These are phyloP conservation scores for Conoideocrella luteorostrata DNA, from an alignment of 2,329 filamentous ascomycete genomes.

Conservation along the genomic window DNA sequence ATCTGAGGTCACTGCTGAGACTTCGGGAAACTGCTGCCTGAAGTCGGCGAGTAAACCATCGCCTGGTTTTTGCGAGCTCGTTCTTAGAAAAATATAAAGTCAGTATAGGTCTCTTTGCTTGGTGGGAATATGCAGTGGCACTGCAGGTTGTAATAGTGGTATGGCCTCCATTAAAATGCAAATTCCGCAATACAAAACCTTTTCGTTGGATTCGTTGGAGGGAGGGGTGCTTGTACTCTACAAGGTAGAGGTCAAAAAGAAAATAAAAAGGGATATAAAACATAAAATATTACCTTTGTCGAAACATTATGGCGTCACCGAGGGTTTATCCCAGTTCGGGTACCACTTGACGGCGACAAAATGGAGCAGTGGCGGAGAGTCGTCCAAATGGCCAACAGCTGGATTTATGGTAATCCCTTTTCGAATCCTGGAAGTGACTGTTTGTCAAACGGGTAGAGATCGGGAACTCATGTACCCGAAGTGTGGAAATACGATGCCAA, in stretches of 20 bases:
- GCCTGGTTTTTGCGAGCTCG: conserved; percentile 73
- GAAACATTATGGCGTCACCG: conserved; percentile 13
- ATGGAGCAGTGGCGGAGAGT: not conserved
- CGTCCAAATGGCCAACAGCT: not conserved
- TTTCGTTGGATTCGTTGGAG: no score
- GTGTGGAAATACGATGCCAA: not conserved
- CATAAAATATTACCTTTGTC: conserved; percentile 13
- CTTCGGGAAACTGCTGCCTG: conserved; percentile 73
- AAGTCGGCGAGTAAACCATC: conserved; percentile 78
- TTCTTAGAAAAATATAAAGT: conserved; percentile 36
- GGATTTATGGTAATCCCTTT: not conserved
- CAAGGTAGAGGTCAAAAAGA: not conserved
- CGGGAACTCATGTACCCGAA: not conserved
- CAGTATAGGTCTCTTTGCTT: not conserved
- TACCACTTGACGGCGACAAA: not conserved
- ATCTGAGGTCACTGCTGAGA: conserved; percentile 48
- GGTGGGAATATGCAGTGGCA: no score
- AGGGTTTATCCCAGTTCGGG: not conserved
- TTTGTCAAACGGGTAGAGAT: not conserved
- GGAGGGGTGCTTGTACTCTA: no score
- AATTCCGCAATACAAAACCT: no score
- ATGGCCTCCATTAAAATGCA: no score
- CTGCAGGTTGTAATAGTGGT: no score
- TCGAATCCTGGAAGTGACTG: not conserved
- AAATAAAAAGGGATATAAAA: not conserved